Evolutionary conservation across 73 alveolate species (phyloP).

Genomic region (Diophrys appendiculata): DNA sequence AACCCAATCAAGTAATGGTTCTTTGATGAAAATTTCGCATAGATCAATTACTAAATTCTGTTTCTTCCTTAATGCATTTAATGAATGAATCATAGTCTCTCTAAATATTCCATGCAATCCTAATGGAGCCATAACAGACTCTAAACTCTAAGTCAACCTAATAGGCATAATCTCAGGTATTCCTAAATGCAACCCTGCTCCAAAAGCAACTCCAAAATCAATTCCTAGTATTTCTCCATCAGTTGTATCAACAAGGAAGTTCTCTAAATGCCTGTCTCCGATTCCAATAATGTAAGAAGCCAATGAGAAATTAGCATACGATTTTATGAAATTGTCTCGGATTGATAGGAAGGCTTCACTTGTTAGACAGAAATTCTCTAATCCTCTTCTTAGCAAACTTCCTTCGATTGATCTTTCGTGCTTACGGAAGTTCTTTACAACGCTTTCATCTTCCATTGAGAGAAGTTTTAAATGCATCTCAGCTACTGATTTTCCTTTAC

Average conservation of each 20-base stretch:
- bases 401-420: constrained; percentile 85
- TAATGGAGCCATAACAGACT: constrained; percentile 90
- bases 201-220: constrained; percentile 98
- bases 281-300: constrained; percentile 95
- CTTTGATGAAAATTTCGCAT: constrained; percentile 97
- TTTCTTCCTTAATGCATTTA: constrained; percentile 84
- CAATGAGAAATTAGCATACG: constrained; percentile 89
- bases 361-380: constrained; percentile 80
- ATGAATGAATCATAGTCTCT: constrained; percentile 87
- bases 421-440: constrained; percentile 81
- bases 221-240: constrained; percentile 94
- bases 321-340: constrained; percentile 85
- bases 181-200: constrained; percentile 88
- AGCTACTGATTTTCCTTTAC: not conserved
- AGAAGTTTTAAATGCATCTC: not conserved
- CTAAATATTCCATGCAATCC: constrained; percentile 90
- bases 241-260: constrained; percentile 87
- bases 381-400: constrained; percentile 88
- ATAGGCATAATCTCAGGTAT: constrained; percentile 98
- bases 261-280: constrained; percentile 99
- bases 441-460: constrained; percentile 62
- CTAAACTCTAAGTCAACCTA: constrained; percentile 89
- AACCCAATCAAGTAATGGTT: constrained; percentile 97
- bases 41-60: constrained; percentile 91
- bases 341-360: constrained; percentile 89